Evolutionary conservation across 257 asterid species (phyloP).

Genomic region (Handroanthus guayacan): DNA sequence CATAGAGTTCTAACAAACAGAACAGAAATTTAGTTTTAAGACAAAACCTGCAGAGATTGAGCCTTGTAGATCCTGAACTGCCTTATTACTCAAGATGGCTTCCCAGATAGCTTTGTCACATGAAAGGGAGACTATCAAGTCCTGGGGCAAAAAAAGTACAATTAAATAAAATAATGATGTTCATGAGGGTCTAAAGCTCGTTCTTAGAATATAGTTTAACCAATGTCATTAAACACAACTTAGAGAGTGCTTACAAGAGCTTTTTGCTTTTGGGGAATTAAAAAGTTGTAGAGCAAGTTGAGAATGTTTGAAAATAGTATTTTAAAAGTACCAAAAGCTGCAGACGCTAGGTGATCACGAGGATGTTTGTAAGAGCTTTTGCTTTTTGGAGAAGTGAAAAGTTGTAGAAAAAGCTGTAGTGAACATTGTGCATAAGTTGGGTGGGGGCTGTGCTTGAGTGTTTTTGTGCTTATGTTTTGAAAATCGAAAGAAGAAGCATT

Average conservation of each 20-base stretch:
- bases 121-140: slow-evolving; percentile 60
- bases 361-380: no score
- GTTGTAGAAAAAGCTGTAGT: no score
- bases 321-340: no score
- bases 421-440: no score
- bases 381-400: no score
- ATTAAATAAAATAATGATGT: background rate
- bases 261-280: no score
- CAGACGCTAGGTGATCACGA: no score
- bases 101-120: slow-evolving; percentile 72
- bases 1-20: background rate
- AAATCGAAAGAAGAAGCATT: no score
- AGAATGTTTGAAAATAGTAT: no score
- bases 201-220: background rate
- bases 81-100: slow-evolving; percentile 59
- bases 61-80: slow-evolving; percentile 55
- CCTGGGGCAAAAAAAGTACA: slow-evolving; percentile 43
- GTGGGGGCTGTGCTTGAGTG: no score
- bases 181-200: background rate
- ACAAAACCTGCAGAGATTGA: slow-evolving; percentile 54
- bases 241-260: background rate
- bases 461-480: no score
- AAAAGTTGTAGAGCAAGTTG: no score
- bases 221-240: background rate
- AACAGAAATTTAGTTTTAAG: background rate